Evolutionary conservation across 2,329 filamentous ascomycete species (phyloP), one percentile per base, ranked within the genome.

Genomic region (Lecanicillium sp.): DNA sequence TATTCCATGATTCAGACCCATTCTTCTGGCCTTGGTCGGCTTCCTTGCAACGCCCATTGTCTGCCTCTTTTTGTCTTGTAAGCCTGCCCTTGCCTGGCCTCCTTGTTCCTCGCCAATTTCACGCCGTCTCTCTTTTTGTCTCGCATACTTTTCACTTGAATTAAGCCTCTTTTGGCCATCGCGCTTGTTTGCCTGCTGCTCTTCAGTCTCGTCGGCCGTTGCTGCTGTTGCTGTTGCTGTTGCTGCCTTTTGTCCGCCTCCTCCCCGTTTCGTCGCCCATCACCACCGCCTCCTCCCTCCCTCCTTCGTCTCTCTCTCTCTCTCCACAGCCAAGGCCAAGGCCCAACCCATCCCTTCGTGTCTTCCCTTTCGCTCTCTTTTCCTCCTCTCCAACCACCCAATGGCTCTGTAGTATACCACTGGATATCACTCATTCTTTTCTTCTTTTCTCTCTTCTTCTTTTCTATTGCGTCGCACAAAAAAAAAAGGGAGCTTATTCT

Each of bases 391-490:
- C 10, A 26, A 36, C 24, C 35, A 27, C 44, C 29, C 26, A 10
- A 29, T 38, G 44, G 23, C 37, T 48, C 23, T 48, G 37, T 48
- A 48, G 44, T 32, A 46, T 39, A 30, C 35, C 8, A 5, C 35
- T 46, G 35, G 12, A 37, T 41, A 43, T 43, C 39, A 30, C 38
- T 43, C 30, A 41, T 42, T 5, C 19, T 35, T 35, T 17, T 17
- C 32, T n/a, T 35, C 32, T 35, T 35, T 48, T 26, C 20, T 9
- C 20, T 15, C 33, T 35, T 14, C 24, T 23, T 12, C 19, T 37
- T 37, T 17, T 36, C 21, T 39, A 26, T 37, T 46, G 33, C 19
- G 26, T 24, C 24, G 29, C 17, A 30, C 30, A 23, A 24, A 10
- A 32, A 24, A 45, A 30, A 23, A 19, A 30, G 33, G 19, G n/a